phyloP scores from a whole-genome alignment of 1,284 basidiomycete species.

The Gastroboletus turbinatus region DNA sequence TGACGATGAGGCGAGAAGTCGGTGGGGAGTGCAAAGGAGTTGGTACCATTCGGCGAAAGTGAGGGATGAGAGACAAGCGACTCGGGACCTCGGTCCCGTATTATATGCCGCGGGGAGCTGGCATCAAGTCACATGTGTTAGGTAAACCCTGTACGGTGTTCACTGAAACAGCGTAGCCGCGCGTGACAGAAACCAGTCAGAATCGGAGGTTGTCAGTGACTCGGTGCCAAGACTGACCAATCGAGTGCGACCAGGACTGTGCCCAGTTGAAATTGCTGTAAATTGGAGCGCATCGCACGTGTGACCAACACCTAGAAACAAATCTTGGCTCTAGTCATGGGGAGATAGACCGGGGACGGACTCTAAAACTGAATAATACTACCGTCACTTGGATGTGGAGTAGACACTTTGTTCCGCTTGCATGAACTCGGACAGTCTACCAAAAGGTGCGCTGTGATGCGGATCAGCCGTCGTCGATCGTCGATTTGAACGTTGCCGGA shows the following conservation, averaged over 20 bases:
- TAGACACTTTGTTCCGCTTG: no score
- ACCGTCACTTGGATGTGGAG: no score
- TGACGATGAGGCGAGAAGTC: conserved; percentile 25
- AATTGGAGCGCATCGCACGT: neutral
- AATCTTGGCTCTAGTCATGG: no score
- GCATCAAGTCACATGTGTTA: conserved; percentile 12
- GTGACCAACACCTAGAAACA: no score
- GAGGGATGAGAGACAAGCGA: neutral
- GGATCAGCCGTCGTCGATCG: no score
- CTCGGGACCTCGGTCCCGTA: neutral
- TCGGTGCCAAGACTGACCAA: neutral
- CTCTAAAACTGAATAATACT: no score
- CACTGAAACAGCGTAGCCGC: neutral
- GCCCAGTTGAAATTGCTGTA: neutral
- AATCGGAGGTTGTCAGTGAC: neutral
- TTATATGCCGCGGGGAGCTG: conserved; percentile 2
- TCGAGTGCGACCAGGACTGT: no score
- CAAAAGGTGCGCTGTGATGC: no score
- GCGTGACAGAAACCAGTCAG: neutral
- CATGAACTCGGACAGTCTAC: no score
- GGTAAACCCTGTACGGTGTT: conserved; percentile 1
- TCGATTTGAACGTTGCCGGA: no score
- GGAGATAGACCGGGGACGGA: no score
- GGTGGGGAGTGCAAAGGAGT: conserved; percentile 27
- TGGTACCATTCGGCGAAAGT: conserved; percentile 35